Base-by-base conservation (phyloP, 202 grass and related monocot genomes). In the Brachypodium distachyon region DNA sequence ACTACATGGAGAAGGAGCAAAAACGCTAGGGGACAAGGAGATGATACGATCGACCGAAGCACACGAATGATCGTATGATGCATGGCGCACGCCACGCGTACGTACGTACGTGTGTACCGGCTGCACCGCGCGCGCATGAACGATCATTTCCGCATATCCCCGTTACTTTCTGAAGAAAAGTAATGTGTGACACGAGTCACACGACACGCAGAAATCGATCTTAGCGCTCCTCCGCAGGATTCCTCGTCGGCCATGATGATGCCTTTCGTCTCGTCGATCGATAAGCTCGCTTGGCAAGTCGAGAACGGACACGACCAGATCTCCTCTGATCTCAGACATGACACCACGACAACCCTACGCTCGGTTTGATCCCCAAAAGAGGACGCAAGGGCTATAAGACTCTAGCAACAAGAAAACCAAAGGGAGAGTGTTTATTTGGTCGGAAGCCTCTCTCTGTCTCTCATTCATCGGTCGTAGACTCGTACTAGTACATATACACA, bases 1-100 rank as follows among this genome's bases (percentile, higher is more conserved):
- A 9, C 27, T 17, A 67, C 85, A 54, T 46, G 61, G 80, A 74
- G 74, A 61, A 68, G 43, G 44, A 43, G 74, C 43, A 87, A 31
- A 87, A 31, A 74, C 28, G 36, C 85, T 70, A 75, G 43, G 75
- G 34, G 86, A 84, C 86, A 83, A 55, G 80, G 44, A 25, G 61
- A 68, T 23, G 36, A n/a, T n/a, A n/a, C n/a, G n/a, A n/a, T n/a
- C n/a, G n/a, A n/a, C n/a, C n/a, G n/a, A n/a, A n/a, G n/a, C n/a
- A n/a, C n/a, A n/a, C n/a, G n/a, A n/a, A n/a, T n/a, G n/a, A n/a
- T n/a, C n/a, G n/a, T n/a, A n/a, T n/a, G n/a, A n/a, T n/a, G n/a
- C n/a, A n/a, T n/a, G n/a, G n/a, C n/a, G n/a, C n/a, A n/a, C 13
- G 1, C 48, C 4, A 50, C 48, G 9, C 48, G 18, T 21, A n/a